These are phyloP conservation scores for Mycena crocata DNA, from an alignment of 768 basidiomycete species.

Conservation along the genomic window DNA sequence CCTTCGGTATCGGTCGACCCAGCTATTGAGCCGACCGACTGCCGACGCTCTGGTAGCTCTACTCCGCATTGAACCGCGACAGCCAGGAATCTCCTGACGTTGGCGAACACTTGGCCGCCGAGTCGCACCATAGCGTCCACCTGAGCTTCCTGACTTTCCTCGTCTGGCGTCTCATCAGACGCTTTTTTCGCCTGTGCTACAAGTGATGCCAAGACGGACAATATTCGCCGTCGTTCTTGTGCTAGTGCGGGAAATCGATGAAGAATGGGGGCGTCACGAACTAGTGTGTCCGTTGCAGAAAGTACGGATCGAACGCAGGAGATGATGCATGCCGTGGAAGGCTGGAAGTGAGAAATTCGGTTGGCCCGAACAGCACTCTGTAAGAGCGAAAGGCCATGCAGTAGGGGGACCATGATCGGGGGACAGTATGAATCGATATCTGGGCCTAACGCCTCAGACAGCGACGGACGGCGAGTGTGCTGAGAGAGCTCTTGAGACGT, in stretches of 20 bases:
- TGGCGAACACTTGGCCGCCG: conserved; percentile 83
- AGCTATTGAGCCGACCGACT: conserved; percentile 43
- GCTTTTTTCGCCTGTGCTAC: conserved; percentile 84
- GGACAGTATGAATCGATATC: conserved; percentile 76
- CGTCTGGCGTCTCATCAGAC: conserved; percentile 61
- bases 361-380: conserved; percentile 86
- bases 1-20: conserved; percentile 47
- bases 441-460: conserved; percentile 57
- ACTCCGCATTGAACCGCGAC: conserved; percentile 82
- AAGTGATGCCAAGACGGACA: conserved; percentile 83
- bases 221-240: conserved; percentile 83
- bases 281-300: conserved; percentile 83
- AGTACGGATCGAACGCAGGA: conserved; percentile 92
- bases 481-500: conserved; percentile 50
- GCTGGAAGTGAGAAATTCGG: conserved; percentile 87
- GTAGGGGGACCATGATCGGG: conserved; percentile 83
- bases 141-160: conserved; percentile 63
- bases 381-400: conserved; percentile 87
- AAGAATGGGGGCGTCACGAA: conserved; percentile 82
- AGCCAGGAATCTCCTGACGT: conserved; percentile 83
- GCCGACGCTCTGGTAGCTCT: conserved; percentile 67
- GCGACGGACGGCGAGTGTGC: conserved; percentile 57
- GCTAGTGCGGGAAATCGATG: conserved; percentile 73
- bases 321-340: conserved; percentile 94
- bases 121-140: conserved; percentile 84